Evolutionary conservation across 202 grass and related monocot species (phyloP).

Genomic region (Schoenoplectus tabernaemontani): DNA sequence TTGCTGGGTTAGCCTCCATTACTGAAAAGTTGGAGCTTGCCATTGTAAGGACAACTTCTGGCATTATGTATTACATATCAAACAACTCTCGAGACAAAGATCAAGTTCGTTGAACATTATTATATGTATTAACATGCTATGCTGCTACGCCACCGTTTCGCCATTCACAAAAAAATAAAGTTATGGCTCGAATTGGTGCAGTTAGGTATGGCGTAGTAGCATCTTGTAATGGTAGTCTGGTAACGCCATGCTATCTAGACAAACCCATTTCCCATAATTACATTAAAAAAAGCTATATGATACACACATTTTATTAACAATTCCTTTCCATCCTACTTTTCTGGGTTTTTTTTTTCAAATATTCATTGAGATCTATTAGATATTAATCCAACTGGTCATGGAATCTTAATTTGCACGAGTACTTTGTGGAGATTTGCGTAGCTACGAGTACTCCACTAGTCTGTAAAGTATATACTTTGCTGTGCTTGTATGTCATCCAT

Average conservation of each 20-base stretch:
- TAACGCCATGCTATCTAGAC: neutral
- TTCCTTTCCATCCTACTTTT: neutral
- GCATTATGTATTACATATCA: neutral
- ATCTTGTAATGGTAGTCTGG: neutral
- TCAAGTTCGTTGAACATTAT: neutral
- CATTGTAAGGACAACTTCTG: neutral
- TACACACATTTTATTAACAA: neutral
- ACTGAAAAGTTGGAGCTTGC: neutral
- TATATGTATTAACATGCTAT: neutral
- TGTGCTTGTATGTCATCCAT: conserved; percentile 4
- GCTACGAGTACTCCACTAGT: neutral
- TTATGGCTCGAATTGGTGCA: neutral
- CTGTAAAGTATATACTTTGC: conserved; percentile 26
- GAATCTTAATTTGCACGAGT: neutral
- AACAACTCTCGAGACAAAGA: neutral
- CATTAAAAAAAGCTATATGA: neutral
- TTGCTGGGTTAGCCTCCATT: neutral
- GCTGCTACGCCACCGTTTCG: neutral
- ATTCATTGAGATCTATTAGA: neutral
- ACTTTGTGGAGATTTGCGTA: conserved; percentile 7
- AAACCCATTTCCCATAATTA: neutral
- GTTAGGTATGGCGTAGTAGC: neutral
- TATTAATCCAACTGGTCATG: neutral
- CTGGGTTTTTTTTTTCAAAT: neutral
- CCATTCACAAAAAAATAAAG: neutral